Evolutionary conservation across 2,329 filamentous ascomycete species (phyloP).

Genomic region (Aquanectria penicillioides): DNA sequence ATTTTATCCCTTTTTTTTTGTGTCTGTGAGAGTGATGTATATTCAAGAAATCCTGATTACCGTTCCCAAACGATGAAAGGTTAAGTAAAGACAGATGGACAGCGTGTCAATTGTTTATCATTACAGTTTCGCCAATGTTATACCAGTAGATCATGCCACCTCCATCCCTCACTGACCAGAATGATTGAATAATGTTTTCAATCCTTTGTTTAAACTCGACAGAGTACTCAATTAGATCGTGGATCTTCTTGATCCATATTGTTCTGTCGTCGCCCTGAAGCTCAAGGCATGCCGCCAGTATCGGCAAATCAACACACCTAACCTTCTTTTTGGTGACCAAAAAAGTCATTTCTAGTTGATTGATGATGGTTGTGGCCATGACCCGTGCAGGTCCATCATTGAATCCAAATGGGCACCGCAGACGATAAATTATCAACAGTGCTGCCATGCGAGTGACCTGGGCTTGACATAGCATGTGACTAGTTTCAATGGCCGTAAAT

Average conservation of each 20-base stretch:
- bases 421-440: conserved; percentile 37
- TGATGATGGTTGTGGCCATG: conserved; percentile 36
- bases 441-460: conserved; percentile 36
- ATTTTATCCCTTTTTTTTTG: no score
- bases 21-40: no score
- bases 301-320: conserved; percentile 34
- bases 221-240: neutral
- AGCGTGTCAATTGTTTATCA: no score
- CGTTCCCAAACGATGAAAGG: no score
- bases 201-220: neutral
- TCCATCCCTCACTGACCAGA: neutral
- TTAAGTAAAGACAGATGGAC: no score
- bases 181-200: neutral
- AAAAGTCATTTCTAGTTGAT: conserved; percentile 34
- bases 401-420: conserved; percentile 34
- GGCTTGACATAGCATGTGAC: conserved; percentile 43
- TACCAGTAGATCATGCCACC: no score
- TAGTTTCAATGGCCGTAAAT: conserved; percentile 35
- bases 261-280: neutral
- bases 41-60: no score
- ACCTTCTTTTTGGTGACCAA: conserved; percentile 27
- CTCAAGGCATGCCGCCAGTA: conserved; percentile 1
- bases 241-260: neutral
- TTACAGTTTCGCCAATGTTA: no score
- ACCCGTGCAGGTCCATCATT: conserved; percentile 30